Conservation (phyloP, 768 basidiomycete genomes). For the Kwoniella shandongensis region DNA sequence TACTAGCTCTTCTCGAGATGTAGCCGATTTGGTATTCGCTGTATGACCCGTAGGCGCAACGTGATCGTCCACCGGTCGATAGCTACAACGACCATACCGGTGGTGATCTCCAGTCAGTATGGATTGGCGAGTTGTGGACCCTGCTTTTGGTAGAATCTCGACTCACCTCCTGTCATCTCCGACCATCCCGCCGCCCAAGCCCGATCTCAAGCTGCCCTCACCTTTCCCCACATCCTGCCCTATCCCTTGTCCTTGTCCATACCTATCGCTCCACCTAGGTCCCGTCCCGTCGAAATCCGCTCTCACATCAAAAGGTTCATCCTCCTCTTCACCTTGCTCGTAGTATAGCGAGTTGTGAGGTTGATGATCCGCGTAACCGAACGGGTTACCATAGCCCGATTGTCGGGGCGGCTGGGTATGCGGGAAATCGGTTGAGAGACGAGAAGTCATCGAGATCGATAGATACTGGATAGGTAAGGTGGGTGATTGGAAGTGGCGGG, state of each 20-base stretch:
- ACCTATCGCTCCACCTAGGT: conserved; percentile 42
- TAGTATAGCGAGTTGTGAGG: conserved; percentile 28
- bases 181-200: conserved; percentile 7
- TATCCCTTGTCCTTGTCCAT: conserved; percentile 22
- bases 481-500: too few relatives aligned
- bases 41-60: conserved; percentile 22
- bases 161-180: conserved; percentile 18
- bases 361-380: conserved; percentile 1
- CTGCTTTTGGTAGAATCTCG: not conserved
- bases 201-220: conserved; percentile 11
- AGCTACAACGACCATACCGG: conserved; percentile 23
- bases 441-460: conserved; percentile 12
- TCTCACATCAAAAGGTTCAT: conserved; percentile 43
- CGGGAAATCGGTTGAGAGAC: conserved; percentile 25
- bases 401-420: conserved; percentile 1
- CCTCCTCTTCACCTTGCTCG: conserved; percentile 31
- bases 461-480: too few relatives aligned
- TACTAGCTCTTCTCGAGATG: conserved; percentile 69
- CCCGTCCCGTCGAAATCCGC: conserved; percentile 48
- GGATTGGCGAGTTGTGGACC: too few relatives aligned
- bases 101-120: too few relatives aligned
- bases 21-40: conserved; percentile 7
- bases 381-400: conserved; percentile 1
- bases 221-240: not conserved
- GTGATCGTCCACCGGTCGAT: conserved; percentile 26